phyloP scores from a whole-genome alignment of 306 rosid genomes.

The Lathyrus oleraceus region DNA sequence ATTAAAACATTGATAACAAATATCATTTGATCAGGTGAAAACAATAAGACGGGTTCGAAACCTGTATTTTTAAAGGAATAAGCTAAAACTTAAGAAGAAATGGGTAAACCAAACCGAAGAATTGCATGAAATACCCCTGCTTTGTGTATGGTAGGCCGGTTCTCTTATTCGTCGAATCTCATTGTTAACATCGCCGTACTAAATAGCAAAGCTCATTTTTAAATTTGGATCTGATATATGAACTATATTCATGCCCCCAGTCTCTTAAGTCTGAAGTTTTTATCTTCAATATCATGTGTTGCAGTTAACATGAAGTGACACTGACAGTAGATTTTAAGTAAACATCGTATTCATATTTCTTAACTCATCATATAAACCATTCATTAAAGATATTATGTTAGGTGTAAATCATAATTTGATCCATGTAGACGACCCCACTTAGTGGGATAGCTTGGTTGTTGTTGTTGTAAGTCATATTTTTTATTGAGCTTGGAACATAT shows the following conservation, averaged over 20 bases:
- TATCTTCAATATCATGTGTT: constrained; percentile 5
- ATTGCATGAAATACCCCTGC: too few species aligned
- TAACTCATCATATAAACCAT: constrained; percentile 12
- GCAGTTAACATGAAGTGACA: constrained; percentile 29
- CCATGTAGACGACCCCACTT: too few species aligned
- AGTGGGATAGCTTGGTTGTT: too few species aligned
- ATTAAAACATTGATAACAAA: background rate
- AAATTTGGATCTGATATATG: constrained; percentile 22
- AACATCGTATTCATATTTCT: constrained; percentile 19
- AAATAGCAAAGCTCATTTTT: background rate
- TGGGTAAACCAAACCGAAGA: too few species aligned
- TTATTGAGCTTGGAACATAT: background rate
- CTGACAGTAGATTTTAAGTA: background rate
- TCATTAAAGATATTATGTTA: constrained; percentile 16
- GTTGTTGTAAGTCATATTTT: background rate
- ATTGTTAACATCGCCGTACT: too few species aligned
- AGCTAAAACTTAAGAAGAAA: too few species aligned
- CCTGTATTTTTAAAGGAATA: too few species aligned
- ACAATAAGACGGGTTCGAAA: background rate
- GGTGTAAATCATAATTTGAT: constrained; percentile 10
- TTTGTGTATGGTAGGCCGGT: background rate
- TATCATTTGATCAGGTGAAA: constrained; percentile 1
- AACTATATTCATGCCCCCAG: constrained; percentile 2
- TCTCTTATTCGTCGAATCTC: too few species aligned
- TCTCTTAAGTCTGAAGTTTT: constrained; percentile 2